phyloP scores from a whole-genome alignment of 192 early-diverging fungal species.

The Umbelopsis ramanniana region DNA sequence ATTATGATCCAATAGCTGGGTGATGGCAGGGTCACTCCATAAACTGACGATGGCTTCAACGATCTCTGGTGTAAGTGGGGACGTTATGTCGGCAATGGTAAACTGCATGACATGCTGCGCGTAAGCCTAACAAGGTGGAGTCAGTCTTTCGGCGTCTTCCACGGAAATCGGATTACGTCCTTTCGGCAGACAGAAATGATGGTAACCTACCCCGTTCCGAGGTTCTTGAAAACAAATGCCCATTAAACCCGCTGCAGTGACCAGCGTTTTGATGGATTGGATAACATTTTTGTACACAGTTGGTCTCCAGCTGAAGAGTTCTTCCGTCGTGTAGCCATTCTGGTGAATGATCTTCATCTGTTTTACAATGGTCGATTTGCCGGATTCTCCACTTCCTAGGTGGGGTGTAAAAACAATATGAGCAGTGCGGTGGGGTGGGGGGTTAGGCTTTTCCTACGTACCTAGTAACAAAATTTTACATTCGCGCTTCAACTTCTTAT shows the following conservation, averaged over 20 bases:
- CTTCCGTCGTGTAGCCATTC: slow-evolving; percentile 86
- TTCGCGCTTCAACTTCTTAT: slow-evolving; percentile 62
- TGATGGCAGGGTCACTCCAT: slow-evolving; percentile 67
- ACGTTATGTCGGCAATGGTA: slow-evolving; percentile 56
- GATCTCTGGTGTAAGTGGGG: slow-evolving; percentile 65
- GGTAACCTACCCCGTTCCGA: slow-evolving; percentile 47
- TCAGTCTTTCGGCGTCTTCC: background rate
- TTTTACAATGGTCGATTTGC: slow-evolving; percentile 96
- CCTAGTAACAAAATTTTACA: slow-evolving; percentile 79
- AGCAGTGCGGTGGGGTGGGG: background rate
- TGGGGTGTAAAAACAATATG: background rate
- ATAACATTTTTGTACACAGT: slow-evolving; percentile 88
- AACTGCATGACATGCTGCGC: slow-evolving; percentile 44
- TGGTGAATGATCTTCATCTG: slow-evolving; percentile 99
- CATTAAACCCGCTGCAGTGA: slow-evolving; percentile 70
- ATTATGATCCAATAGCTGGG: slow-evolving; percentile 56
- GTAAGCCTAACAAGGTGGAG: background rate
- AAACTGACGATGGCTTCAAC: slow-evolving; percentile 66
- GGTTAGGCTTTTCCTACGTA: too few species aligned
- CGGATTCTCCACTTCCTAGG: slow-evolving; percentile 85
- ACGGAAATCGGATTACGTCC: background rate
- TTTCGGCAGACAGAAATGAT: background rate
- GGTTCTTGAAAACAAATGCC: slow-evolving; percentile 53
- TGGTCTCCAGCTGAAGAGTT: slow-evolving; percentile 72
- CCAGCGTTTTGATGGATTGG: slow-evolving; percentile 80